Conservation (phyloP, 306 rosid species). For the Sesbania bispinosa region DNA sequence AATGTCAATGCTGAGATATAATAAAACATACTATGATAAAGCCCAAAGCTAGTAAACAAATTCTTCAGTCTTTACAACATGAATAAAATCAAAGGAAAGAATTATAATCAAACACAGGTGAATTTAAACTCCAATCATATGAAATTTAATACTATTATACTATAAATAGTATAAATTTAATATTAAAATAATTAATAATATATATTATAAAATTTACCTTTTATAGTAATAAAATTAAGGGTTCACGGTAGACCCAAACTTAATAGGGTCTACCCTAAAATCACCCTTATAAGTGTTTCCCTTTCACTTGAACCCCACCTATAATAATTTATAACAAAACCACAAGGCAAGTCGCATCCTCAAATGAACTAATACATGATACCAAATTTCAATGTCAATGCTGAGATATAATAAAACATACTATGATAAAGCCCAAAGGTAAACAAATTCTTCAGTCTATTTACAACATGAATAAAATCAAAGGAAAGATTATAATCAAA, state of each 20-base stretch:
- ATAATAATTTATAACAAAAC: background rate
- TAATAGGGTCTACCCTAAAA: too few relatives aligned
- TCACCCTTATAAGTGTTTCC: too few relatives aligned
- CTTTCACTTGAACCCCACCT: too few relatives aligned
- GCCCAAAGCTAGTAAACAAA: conserved; percentile 13
- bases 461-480: conserved; percentile 38
- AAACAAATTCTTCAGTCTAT: conserved; percentile 22
- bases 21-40: conserved; percentile 10
- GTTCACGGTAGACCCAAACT: too few relatives aligned
- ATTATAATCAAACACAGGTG: conserved; percentile 12
- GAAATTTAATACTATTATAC: too few relatives aligned
- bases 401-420: background rate
- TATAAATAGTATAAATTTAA: too few relatives aligned
- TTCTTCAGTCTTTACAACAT: conserved; percentile 34
- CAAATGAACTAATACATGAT: background rate
- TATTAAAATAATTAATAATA: too few relatives aligned
- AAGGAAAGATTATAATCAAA: conserved; percentile 20
- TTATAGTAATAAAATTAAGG: too few relatives aligned
- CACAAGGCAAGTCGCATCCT: background rate
- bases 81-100: conserved; percentile 28
- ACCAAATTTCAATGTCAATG: background rate
- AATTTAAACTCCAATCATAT: conserved; percentile 23
- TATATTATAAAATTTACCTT: too few relatives aligned
- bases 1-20: background rate
- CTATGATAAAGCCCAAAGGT: conserved; percentile 16